Evolutionary conservation across 1,284 basidiomycete species (phyloP).

Genomic region (Ceratobasidium theobromae): DNA sequence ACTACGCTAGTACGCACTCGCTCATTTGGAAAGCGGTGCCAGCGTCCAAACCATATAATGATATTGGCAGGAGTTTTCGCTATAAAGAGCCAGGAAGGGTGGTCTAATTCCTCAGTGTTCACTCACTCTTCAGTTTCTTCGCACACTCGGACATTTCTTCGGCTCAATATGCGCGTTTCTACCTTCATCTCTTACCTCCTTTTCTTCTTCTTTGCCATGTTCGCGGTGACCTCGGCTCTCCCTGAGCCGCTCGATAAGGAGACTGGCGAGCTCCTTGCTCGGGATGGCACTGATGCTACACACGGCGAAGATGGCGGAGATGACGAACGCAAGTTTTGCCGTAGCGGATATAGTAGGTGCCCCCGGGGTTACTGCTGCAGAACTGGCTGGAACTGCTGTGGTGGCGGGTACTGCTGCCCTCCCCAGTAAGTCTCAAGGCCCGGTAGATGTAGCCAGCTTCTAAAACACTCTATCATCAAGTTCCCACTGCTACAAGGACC

Average conservation of each 20-base stretch:
- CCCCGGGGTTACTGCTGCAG: no score
- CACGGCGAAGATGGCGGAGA: no score
- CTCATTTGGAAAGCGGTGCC: no score
- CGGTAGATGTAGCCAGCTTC: neutral
- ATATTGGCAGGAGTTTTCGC: no score
- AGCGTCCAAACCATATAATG: no score
- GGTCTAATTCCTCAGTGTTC: neutral
- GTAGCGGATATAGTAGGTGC: neutral
- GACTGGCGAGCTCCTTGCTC: neutral
- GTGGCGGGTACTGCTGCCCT: neutral
- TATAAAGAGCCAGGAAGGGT: neutral
- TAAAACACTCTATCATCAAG: neutral
- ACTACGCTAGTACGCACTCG: no score
- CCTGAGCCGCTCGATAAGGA: neutral
- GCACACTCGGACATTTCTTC: neutral
- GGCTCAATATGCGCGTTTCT: neutral
- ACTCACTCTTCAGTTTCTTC: neutral
- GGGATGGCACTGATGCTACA: neutral
- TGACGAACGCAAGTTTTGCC: no score
- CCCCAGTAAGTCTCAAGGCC: no score
- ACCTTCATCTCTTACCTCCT: neutral
- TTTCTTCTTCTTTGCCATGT: neutral
- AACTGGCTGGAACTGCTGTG: neutral
- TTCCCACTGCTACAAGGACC: neutral
- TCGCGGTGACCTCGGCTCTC: neutral